Evolutionary conservation across 345 rosid genomes (phyloP).

Genomic region (Pistacia atlantica): DNA sequence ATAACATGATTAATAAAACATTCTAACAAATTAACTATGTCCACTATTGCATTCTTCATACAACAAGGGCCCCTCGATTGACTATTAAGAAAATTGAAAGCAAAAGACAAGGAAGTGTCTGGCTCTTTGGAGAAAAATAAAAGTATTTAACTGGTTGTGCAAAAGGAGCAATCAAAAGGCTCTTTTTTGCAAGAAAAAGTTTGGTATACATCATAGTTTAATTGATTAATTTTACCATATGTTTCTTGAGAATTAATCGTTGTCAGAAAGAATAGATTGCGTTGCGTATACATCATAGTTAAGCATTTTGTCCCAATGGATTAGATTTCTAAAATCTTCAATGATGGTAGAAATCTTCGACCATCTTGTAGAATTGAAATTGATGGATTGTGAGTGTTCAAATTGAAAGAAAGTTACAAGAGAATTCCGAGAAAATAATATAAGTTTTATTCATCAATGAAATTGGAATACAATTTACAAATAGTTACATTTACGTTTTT

Average conservation of each 20-base stretch:
- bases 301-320: neutral
- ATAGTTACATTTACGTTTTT: too few relatives aligned
- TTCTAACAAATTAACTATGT: neutral
- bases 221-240: too few relatives aligned
- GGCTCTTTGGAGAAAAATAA: neutral
- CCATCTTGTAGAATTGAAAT: too few relatives aligned
- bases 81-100: neutral
- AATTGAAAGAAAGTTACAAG: too few relatives aligned
- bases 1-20: too few relatives aligned
- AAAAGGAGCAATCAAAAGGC: neutral
- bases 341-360: too few relatives aligned
- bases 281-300: neutral
- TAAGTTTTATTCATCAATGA: too few relatives aligned
- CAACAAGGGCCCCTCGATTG: neutral
- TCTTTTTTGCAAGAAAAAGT: conserved; percentile 1
- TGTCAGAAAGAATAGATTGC: conserved; percentile 1
- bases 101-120: neutral
- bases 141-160: neutral
- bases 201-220: neutral
- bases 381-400: too few relatives aligned
- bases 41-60: neutral
- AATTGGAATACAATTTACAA: too few relatives aligned
- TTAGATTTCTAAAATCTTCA: too few relatives aligned
- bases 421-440: too few relatives aligned
- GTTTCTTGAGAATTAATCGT: neutral